phyloP scores from a whole-genome alignment of 768 basidiomycete species.

The Trichaptum fuscoviolaceum region DNA sequence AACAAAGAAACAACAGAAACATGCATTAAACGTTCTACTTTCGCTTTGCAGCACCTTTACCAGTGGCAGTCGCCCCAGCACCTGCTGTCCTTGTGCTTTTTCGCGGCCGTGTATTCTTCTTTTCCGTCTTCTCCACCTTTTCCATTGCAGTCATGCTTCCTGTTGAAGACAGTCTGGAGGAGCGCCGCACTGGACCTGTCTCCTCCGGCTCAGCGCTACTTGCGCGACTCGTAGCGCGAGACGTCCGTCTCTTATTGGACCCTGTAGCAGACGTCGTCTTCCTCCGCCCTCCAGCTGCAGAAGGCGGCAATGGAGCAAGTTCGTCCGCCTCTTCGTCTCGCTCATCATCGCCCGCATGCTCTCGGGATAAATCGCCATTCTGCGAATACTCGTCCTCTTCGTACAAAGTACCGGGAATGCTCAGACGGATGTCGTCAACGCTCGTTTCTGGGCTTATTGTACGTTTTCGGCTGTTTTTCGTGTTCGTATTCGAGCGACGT shows the following conservation, averaged over 20 bases:
- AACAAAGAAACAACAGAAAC: background rate
- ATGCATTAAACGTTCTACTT: background rate
- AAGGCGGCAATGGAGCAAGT: constrained; percentile 27
- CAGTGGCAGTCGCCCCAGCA: constrained; percentile 1
- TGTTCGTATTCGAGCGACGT: constrained; percentile 12
- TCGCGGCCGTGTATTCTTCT: background rate
- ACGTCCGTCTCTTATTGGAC: constrained; percentile 8
- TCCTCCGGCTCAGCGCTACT: constrained; percentile 16
- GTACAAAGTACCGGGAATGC: constrained; percentile 25
- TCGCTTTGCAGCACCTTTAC: background rate
- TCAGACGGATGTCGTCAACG: constrained; percentile 10
- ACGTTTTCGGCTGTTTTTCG: constrained; percentile 12
- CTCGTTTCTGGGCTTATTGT: constrained; percentile 15
- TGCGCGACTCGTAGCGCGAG: constrained; percentile 11
- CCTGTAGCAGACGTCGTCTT: constrained; percentile 14
- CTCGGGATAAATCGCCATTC: background rate
- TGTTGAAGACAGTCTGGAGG: constrained; percentile 33
- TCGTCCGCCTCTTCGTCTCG: constrained; percentile 30
- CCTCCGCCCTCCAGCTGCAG: constrained; percentile 17
- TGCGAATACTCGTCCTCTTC: background rate
- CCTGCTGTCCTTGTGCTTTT: constrained; percentile 1
- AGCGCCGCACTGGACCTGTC: constrained; percentile 29
- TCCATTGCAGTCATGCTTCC: constrained; percentile 14
- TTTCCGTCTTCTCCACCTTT: background rate
- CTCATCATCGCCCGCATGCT: constrained; percentile 8